Base-by-base conservation (phyloP, 2,329 filamentous ascomycete species). In the Salinomyces thailandicus region DNA sequence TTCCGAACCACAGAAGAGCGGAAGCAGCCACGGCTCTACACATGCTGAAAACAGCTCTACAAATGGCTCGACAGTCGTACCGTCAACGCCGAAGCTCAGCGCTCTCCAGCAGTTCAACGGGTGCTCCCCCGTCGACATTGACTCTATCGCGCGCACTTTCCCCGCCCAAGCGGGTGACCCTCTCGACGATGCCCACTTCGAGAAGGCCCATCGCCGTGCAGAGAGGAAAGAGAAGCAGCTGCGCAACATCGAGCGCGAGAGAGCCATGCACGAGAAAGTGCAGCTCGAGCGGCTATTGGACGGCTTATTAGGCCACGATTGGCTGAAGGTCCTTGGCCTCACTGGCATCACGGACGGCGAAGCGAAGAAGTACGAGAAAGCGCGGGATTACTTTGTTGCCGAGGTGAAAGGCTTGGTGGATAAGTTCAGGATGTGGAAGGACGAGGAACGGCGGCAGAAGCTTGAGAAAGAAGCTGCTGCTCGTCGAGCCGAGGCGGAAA, bases 241-340 rank as follows among this genome's bases (percentile, higher is more conserved):
- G 16, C 73, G 77, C 34, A 81, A 80, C 48, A 78, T 79, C 38
- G 77, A 81, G 51, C 72, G 73, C 43, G 76, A 80, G 54, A 64
- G 73, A 22, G 75, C 75, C 4, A 75, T 77, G 62, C 75, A 80
- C 52, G 75, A 80, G 47, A 78, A 79, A 47, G 68, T 72, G 31
- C 73, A 79, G 47, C 60, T 80, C n/a, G 75, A 80, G 43, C 66
- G 75, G 5, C 62, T 80, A 12, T 69, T 95, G 5, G 85, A 91
- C 36, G 85, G 85, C 13, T 71, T 98, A 1, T 81, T 85, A 56
- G 84, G 89, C 2, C 85, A 83, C 39, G 91, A 96, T 60, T 98
- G 91, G 91, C 68, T 95, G 38, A 79, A 83, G 43, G 75, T 87
- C 3, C 86, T 98, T 77, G 91, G 89, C 17, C 81, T 96, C 20